Evolutionary conservation across 352 stramenopile species (phyloP), one percentile per base, ranked within the genome.

Genomic region (Pythium sp.): DNA sequence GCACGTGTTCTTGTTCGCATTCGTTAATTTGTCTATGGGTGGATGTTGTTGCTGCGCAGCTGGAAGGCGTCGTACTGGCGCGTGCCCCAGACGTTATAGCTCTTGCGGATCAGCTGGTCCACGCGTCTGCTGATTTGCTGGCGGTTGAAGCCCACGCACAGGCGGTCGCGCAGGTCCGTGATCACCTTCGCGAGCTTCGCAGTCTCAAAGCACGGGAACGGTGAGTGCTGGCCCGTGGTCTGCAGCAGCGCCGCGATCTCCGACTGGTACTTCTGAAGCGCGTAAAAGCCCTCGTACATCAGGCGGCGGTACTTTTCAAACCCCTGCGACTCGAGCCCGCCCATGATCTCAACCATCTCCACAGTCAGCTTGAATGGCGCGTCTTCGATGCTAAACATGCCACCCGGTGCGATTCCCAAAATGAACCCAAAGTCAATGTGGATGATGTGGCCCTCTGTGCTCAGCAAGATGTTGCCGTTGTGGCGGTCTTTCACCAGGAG

Each of bases 341-440:
- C 96, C 87, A 99, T 97, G 18, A 99, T 89, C 69, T 98, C 92
- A 4, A 99, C 90, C 81, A 99, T 98, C 62, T 99, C 98, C 32
- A 89, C 87, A 2, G 97, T 99, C 18, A 99, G 82, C 77, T 99
- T 99, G 83, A 99, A 99, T n/a, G 98, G 97, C 20, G 97, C 97
- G 59, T 97, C 93, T 78, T 99, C 98, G 14, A 99, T 86, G 46
- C 85, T 98, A 65, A 99, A 99, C 75, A 98, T 96, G 24, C 98
- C 95, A 58, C 97, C 98, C 14, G 97, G 97, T n/a, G 92, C 96
- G 77, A 98, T 99, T 15, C 95, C 96, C 64, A 99, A 89, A 47
- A 99, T 97, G 77, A 99, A 99, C 11, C 98, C 98, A 80, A 99
- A 99, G 74, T 99, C 98, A 73, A 99, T 99, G 81, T 99, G 96